phyloP scores from a whole-genome alignment of 768 basidiomycete genomes.

The Filobasidium floriforme region DNA sequence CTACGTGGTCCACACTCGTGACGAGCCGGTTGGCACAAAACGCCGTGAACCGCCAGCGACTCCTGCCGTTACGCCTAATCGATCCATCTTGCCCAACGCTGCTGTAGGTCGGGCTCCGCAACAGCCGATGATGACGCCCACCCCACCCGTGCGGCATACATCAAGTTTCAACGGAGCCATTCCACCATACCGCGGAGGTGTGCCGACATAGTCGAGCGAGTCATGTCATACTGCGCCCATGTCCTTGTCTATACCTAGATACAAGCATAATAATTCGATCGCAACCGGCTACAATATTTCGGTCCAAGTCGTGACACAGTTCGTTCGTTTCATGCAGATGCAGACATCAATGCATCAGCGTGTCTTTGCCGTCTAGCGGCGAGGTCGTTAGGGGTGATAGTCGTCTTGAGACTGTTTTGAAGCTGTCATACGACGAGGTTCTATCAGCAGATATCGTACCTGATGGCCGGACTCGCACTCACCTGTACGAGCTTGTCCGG shows the following conservation, averaged over 20 bases:
- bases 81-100: neutral
- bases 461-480: neutral
- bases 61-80: neutral
- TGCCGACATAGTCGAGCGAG: too few species aligned
- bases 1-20: conserved; percentile 22
- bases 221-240: too few species aligned
- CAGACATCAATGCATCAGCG: neutral
- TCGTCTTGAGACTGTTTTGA: conserved; percentile 2
- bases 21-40: neutral
- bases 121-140: neutral
- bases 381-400: neutral
- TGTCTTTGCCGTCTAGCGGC: conserved; percentile 6
- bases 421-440: neutral
- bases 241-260: too few species aligned
- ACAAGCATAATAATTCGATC: neutral
- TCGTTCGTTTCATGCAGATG: neutral
- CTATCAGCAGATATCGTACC: too few species aligned
- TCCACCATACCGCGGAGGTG: too few species aligned
- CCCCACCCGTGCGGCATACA: too few species aligned
- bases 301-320: neutral
- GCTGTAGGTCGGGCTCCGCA: neutral
- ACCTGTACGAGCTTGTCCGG: conserved; percentile 86
- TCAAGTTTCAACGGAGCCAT: too few species aligned
- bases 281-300: neutral
- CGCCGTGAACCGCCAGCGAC: neutral